Percentiles rank a stretch among this genome's conserved stretches.
Conservation (phyloP, 2,329 filamentous ascomycete species). For the Trichophyton verrucosum region DNA sequence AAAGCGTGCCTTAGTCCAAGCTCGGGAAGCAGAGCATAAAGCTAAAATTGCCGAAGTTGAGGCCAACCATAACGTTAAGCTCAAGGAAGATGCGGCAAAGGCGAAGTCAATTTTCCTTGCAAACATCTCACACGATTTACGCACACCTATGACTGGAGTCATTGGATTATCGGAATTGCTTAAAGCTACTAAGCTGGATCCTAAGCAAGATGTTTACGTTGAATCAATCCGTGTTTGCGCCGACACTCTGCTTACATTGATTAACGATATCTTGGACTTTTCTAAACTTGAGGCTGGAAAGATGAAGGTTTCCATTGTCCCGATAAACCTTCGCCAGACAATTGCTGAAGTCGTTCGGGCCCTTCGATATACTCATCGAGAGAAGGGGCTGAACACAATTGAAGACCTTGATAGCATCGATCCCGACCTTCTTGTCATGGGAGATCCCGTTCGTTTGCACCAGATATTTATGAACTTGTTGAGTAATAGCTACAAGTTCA, state of each 20-base stretch:
- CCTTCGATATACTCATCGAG: conserved; percentile 50
- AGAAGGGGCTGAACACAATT: conserved; percentile 47
- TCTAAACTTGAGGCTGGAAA: conserved; percentile 77
- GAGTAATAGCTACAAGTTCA: conserved; percentile 90
- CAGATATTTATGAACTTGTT: conserved; percentile 74
- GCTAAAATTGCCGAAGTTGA: conserved; percentile 53
- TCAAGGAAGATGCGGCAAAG: conserved; percentile 55
- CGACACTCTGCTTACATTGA: conserved; percentile 68
- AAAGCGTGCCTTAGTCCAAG: conserved; percentile 49
- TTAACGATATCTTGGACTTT: conserved; percentile 85
- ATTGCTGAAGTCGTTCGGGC: conserved; percentile 53
- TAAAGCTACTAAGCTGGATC: conserved; percentile 44
- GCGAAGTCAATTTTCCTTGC: conserved; percentile 93
- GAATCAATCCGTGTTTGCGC: conserved; percentile 55
- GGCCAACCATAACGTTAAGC: conserved; percentile 51
- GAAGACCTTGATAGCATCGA: conserved; percentile 52
- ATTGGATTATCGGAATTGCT: conserved; percentile 59
- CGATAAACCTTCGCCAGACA: conserved; percentile 60
- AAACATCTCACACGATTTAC: conserved; percentile 77
- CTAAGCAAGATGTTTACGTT: conserved; percentile 50
- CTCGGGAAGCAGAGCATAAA: conserved; percentile 50
- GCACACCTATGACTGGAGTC: conserved; percentile 91
- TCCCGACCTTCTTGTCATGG: conserved; percentile 56
- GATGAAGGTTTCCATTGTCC: conserved; percentile 77
- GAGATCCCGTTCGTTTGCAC: conserved; percentile 69